Evolutionary conservation across 2,329 filamentous ascomycete species (phyloP), one percentile per base, ranked within the genome.

Genomic region (Berkeleyomyces basicola): DNA sequence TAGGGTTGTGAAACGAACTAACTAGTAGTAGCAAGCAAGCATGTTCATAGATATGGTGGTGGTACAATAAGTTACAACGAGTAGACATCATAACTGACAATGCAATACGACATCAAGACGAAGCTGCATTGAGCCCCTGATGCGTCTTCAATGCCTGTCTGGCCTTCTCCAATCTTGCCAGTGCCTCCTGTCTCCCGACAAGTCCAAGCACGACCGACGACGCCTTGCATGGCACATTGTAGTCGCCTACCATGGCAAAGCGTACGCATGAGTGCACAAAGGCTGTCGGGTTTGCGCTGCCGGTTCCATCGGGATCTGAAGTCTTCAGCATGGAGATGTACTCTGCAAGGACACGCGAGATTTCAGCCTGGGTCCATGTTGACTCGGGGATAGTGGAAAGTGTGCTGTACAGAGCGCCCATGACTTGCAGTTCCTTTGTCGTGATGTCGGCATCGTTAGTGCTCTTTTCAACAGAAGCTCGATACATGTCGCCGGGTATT

Each of bases 151-250:
- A 40, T 10, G 62, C 64, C n/a, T 49, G 10, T 9, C 23, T 33
- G 3, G 66, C 66, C 39, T 55, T 47, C 3, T 49, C 36, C 31
- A 67, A 23, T 9, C 66, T 23, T 16, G 46, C 47, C 11, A 64
- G 37, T 11, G 63, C 73, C 65, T 75, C 74, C 1, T 73, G 68
- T 43, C 69, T 68, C 3, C 73, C 73, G 0, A 75, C 64, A n/a
- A 74, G 65, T 16, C 65, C 65, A 40, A 75, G 69, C 62, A 75
- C 67, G 7, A 64, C 37, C 23, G 58, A 63, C 16, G 66, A 61
- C 14, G 63, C 58, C 62, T 67, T 67, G 5, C 63, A 66, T 5
- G 63, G 47, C 36, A 62, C 5, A 58, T 63, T 44, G 44, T 58
- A 53, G 5, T 61, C 64, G 9, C 65, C 65, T 10, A 63, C 40